A percentile compares a stretch with the other conserved stretches of the same genome.
These are phyloP conservation scores for Phytopythium montanum DNA, from an alignment of 352 stramenopile genomes.

Conservation along the genomic window DNA sequence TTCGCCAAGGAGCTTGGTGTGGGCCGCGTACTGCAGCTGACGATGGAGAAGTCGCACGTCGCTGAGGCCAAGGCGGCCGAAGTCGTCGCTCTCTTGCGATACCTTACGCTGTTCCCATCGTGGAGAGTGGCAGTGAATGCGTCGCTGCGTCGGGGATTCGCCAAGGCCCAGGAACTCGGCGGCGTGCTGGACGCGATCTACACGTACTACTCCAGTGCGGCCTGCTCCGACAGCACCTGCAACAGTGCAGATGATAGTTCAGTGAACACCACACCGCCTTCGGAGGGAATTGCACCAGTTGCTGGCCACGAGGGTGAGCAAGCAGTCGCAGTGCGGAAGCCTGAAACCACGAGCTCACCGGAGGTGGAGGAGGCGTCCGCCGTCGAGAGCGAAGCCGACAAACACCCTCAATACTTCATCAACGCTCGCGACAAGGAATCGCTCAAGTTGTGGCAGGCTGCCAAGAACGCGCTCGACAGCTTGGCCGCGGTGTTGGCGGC, in stretches of 20 bases:
- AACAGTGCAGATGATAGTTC: neutral
- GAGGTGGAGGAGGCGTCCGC: conserved; percentile 50
- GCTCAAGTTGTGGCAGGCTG: conserved; percentile 66
- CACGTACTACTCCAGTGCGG: conserved; percentile 57
- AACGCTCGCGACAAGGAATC: conserved; percentile 63
- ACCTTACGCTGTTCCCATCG: conserved; percentile 69
- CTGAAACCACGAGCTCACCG: conserved; percentile 49
- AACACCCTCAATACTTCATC: conserved; percentile 12
- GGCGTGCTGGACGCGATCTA: conserved; percentile 65
- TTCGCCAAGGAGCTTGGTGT: conserved; percentile 27
- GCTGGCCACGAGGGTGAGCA: conserved; percentile 4
- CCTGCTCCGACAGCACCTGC: conserved; percentile 9
- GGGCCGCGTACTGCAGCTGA: conserved; percentile 20
- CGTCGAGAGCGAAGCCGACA: conserved; percentile 4
- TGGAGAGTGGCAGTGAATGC: conserved; percentile 82
- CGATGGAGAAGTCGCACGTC: conserved; percentile 50
- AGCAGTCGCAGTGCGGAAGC: conserved; percentile 33
- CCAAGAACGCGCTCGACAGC: conserved; percentile 62
- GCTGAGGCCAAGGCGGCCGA: conserved; percentile 59
- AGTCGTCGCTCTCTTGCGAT: conserved; percentile 58
- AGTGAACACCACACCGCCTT: neutral
- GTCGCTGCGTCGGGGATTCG: conserved; percentile 46
- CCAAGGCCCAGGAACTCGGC: conserved; percentile 39
- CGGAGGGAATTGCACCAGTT: neutral
- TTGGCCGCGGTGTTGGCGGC: conserved; percentile 57